Evolutionary conservation across 768 basidiomycete genomes (phyloP).

Genomic region (Cystobasidium tubakii): DNA sequence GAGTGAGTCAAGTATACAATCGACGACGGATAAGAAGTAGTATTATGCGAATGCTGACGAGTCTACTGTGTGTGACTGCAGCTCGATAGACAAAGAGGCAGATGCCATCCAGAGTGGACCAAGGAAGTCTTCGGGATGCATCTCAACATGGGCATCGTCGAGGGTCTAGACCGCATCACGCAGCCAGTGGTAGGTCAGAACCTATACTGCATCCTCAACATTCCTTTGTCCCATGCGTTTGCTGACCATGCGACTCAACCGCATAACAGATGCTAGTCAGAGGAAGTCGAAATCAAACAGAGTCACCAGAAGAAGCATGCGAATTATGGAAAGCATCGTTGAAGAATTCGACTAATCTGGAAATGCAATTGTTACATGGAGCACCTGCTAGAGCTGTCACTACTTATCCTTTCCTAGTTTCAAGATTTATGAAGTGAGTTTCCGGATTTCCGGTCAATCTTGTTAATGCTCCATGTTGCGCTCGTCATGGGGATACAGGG

Average conservation of each 20-base stretch:
- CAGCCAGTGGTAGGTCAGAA: neutral
- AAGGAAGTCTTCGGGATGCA: slow-evolving; percentile 22
- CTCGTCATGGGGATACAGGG: too few relatives aligned
- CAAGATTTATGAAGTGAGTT: slow-evolving; percentile 17
- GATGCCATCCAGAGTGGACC: slow-evolving; percentile 12
- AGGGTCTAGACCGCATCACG: slow-evolving; percentile 13
- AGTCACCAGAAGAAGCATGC: slow-evolving; percentile 10
- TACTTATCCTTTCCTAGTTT: slow-evolving; percentile 23
- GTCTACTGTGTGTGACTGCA: neutral
- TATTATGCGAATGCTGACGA: neutral
- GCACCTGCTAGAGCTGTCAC: slow-evolving; percentile 21
- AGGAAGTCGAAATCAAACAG: slow-evolving; percentile 18
- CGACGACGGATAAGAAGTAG: neutral
- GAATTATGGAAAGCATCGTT: slow-evolving; percentile 10
- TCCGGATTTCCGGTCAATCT: neutral
- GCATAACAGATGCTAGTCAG: neutral
- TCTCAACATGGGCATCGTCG: neutral
- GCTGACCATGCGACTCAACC: too few relatives aligned
- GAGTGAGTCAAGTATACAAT: too few relatives aligned
- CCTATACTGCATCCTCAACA: too few relatives aligned
- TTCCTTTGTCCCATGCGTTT: too few relatives aligned
- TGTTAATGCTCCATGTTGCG: neutral
- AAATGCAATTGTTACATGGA: slow-evolving; percentile 1
- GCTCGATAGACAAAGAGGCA: slow-evolving; percentile 14
- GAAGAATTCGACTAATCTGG: neutral